These are phyloP conservation scores for Phylloboletellus chloephorus DNA, from an alignment of 1,284 basidiomycete genomes.

Conservation along the genomic window DNA sequence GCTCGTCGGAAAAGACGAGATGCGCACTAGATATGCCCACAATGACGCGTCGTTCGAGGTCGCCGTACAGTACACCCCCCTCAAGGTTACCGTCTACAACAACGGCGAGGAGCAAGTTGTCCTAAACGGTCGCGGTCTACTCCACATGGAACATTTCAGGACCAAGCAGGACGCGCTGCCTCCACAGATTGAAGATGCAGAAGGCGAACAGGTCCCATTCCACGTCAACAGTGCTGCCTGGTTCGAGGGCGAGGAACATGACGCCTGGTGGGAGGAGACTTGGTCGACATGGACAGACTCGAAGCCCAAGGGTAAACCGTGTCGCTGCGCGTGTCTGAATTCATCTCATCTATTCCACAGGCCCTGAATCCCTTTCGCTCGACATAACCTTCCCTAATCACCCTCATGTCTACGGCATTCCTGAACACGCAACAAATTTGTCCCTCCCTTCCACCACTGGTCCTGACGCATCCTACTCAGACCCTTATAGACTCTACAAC, in stretches of 20 bases:
- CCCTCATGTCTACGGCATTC: constrained; percentile 89
- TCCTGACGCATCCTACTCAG: constrained; percentile 65
- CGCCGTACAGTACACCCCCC: constrained; percentile 65
- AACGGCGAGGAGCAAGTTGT: constrained; percentile 81
- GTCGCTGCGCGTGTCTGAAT: not conserved
- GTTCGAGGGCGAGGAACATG: constrained; percentile 83
- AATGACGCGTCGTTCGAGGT: constrained; percentile 61
- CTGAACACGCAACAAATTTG: constrained; percentile 91
- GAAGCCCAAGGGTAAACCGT: constrained; percentile 83
- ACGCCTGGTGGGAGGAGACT: constrained; percentile 85
- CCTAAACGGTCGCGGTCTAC: constrained; percentile 82
- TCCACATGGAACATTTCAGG: constrained; percentile 98
- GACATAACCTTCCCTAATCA: constrained; percentile 94
- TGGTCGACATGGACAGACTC: constrained; percentile 85
- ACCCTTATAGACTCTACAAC: constrained; percentile 96
- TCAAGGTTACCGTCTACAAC: constrained; percentile 67
- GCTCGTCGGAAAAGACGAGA: constrained; percentile 56
- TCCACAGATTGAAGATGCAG: constrained; percentile 38
- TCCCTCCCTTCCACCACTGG: constrained; percentile 83
- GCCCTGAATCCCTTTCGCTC: constrained; percentile 89
- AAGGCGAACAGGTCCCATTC: constrained; percentile 49
- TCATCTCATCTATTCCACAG: constrained; percentile 37
- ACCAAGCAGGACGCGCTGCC: constrained; percentile 49
- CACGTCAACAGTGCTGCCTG: constrained; percentile 61
- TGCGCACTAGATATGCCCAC: constrained; percentile 52